Evolutionary conservation across 1,284 basidiomycete species (phyloP).

Genomic region (Trichosporon ovoides): DNA sequence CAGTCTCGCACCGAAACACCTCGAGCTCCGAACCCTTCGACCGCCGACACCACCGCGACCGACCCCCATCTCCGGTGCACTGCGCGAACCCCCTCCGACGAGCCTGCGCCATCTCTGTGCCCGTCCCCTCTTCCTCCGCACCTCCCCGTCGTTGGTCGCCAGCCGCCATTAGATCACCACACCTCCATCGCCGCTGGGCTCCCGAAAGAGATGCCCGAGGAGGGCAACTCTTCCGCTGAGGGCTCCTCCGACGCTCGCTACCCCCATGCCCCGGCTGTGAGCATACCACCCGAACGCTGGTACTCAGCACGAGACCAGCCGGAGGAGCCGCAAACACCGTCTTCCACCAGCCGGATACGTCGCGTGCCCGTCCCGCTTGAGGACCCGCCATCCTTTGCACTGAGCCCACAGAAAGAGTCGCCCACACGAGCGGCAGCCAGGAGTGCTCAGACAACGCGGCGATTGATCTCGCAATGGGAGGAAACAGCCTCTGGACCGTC

Average conservation of each 20-base stretch:
- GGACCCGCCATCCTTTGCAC: slow-evolving; percentile 3
- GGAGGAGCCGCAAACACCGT: slow-evolving; percentile 18
- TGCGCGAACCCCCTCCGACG: background rate
- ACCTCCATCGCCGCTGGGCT: background rate
- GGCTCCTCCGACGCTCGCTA: slow-evolving; percentile 2
- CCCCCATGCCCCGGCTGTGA: slow-evolving; percentile 6
- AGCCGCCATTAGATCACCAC: background rate
- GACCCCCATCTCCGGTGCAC: background rate
- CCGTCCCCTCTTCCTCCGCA: background rate
- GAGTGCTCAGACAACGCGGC: slow-evolving; percentile 21
- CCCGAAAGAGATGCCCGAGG: slow-evolving; percentile 1
- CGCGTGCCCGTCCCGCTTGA: slow-evolving; percentile 13
- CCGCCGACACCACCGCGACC: background rate
- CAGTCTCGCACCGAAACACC: background rate
- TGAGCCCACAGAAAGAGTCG: slow-evolving; percentile 4
- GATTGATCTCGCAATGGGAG: slow-evolving; percentile 44
- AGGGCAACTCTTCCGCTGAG: slow-evolving; percentile 5
- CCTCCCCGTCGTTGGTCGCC: background rate
- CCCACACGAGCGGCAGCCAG: slow-evolving; percentile 23
- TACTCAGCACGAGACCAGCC: slow-evolving; percentile 12
- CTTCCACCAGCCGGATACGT: slow-evolving; percentile 24
- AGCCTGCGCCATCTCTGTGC: too few species aligned
- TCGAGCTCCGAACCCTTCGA: background rate
- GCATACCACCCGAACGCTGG: background rate
- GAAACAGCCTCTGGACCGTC: slow-evolving; percentile 5